Evolutionary conservation across 768 basidiomycete species (phyloP), one percentile per base, ranked within the genome.

Genomic region (Thelephora aurantiotincta): DNA sequence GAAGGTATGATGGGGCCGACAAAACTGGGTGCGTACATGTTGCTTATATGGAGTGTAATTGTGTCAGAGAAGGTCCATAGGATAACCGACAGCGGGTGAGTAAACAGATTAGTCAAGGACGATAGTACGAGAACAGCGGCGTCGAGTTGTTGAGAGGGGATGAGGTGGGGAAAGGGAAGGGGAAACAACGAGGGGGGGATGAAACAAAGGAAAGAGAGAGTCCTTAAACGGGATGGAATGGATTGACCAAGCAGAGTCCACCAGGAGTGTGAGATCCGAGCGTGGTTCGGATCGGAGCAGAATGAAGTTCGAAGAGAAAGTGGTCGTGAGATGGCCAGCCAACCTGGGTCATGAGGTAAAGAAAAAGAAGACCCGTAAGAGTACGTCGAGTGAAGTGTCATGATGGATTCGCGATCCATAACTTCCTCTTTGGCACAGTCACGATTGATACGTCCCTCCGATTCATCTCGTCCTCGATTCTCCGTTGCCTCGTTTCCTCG

Each of bases 371-470:
- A 3, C n/a, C 11, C 6, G 16, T 41, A 22, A 23, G 19, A 33
- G 18, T 11, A 33, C 20, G 2, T n/a, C 20, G n/a, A 45, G 16
- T 53, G 43, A 42, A 30, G 19, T 45, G 53, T 62, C 56, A 68
- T 57, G 68, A 65, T 12, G 82, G 83, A 61, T 90, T 90, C 46
- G 75, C 72, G 43, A 89, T 73, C 70, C 77, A 78, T 48, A 90
- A 64, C 57, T 74, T 78, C 54, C 84, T 82, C 58, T 76, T 80
- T 16, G 87, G 87, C 11, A 78, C 73, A 16, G 68, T 69, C 51
- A 89, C 75, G 56, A 89, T 85, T n/a, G 82, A 82, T 26, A 89
- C 84, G 53, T 89, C 84, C 44, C 87, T 74, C 54, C 85, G 70
- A 35, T 70, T 77, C 73, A 90, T 84, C 62, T 89, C 86, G 49